Base-by-base conservation (phyloP, 75 land plant genomes). In the Chamaecyparis obtusa region DNA sequence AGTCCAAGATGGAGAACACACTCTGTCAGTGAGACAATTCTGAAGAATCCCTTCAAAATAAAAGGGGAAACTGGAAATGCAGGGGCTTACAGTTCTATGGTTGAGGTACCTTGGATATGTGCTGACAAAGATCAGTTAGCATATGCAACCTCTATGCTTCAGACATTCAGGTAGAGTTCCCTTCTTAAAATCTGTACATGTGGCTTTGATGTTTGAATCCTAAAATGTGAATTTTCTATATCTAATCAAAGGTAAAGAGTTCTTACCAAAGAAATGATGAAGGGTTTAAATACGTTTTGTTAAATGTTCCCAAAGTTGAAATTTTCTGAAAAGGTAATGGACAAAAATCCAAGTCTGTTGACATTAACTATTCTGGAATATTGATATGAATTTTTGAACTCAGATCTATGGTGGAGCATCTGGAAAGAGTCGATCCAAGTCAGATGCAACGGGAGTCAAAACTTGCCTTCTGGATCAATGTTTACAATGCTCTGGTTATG, bases 401-500 rank as follows among this genome's bases (percentile, higher is more conserved):
- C 91, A 98, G 99, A 88, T 88, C 88, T 86, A 85, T 98, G 41
- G 95, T 98, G 21, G 97, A 96, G 79, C 92, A 93, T 82, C 91
- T 98, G 36, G 97, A 95, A 89, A 94, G 86, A 82, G 97, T 96
- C 60, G 93, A 94, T 83, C 91, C 93, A 15, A 89, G 88, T 55
- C 88, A 93, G 89, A 86, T 96, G 94, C 91, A 91, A 72, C 88
- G 86, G 67, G 89, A 93, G 86, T 93, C 95, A 5, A 96, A 95
- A 85, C 84, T 93, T 64, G 99, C 99, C 85, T 98, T 98, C 83
- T 98, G 99, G 99, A 94, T 98, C 84, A 98, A 98, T 86, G 88
- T 98, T 85, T 94, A 98, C 88, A 98, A 98, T 87, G 89, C 97
- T 74, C 93, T 98, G 37, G 64, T 98, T 84, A 95, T 98, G 96